Conservation (phyloP, 2,329 filamentous ascomycete genomes). For the Scortechinia acanthostroma region DNA sequence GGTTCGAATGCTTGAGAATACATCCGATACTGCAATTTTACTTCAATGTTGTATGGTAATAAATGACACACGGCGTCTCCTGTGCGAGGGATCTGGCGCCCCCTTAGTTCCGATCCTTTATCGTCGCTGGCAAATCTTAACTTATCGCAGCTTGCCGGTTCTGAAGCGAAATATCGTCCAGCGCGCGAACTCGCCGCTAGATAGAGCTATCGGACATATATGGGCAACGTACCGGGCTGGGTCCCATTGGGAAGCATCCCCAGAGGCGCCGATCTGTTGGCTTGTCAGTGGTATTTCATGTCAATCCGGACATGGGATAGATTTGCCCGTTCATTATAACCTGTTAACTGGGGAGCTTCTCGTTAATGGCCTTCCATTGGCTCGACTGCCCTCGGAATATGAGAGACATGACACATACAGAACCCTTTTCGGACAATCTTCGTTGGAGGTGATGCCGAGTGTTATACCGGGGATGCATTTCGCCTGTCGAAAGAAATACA, state of each 20-base stretch:
- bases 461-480: constrained; percentile 27
- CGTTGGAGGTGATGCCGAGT: constrained; percentile 33
- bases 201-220: constrained; percentile 12
- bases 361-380: constrained; percentile 38
- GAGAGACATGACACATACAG: constrained; percentile 26
- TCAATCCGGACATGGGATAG: not conserved
- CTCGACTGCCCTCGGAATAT: constrained; percentile 35
- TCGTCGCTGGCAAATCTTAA: constrained; percentile 14
- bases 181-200: constrained; percentile 11
- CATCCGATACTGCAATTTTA: constrained; percentile 17
- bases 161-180: not conserved
- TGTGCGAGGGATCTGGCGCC: not conserved
- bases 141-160: constrained; percentile 8
- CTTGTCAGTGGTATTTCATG: constrained; percentile 13
- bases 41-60: constrained; percentile 26
- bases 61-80: constrained; percentile 16
- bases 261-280: constrained; percentile 7
- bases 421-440: constrained; percentile 29
- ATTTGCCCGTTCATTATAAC: constrained; percentile 32
- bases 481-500: constrained; percentile 18
- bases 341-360: constrained; percentile 40
- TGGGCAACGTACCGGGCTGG: constrained; percentile 15
- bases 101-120: constrained; percentile 8
- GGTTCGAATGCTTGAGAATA: constrained; percentile 11
- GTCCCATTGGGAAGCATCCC: constrained; percentile 3